Percentiles rank a stretch among this genome's conserved stretches.
phyloP scores from a whole-genome alignment of 345 rosid species.

The Lepidium africanum region DNA sequence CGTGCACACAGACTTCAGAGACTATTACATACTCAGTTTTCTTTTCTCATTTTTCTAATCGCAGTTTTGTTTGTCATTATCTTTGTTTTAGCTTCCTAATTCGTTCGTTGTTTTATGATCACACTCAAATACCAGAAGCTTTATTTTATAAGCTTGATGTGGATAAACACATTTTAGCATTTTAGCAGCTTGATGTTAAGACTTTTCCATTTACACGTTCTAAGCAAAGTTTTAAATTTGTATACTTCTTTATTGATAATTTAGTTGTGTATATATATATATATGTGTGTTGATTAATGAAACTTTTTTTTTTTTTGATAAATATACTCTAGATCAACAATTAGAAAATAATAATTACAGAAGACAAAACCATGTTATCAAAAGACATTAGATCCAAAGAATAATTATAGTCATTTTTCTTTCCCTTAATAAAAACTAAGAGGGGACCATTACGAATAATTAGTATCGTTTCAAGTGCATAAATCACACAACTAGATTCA shows the following conservation, averaged over 20 bases:
- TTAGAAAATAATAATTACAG: no score
- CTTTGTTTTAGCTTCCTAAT: background rate
- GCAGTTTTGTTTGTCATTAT: conserved; percentile 4
- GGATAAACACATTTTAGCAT: background rate
- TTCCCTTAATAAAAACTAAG: background rate
- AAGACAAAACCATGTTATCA: background rate
- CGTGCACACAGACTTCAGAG: conserved; percentile 13
- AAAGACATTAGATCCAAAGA: background rate
- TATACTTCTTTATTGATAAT: no score
- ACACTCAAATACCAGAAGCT: background rate
- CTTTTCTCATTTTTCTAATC: background rate
- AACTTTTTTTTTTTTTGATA: background rate
- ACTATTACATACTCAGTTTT: conserved; percentile 7
- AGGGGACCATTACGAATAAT: conserved; percentile 22
- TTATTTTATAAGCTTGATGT: background rate
- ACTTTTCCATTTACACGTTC: no score
- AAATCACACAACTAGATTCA: background rate
- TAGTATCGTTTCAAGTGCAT: background rate
- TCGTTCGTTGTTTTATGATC: background rate
- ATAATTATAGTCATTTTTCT: background rate
- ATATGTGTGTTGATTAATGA: background rate
- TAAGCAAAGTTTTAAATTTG: no score
- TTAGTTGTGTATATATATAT: no score
- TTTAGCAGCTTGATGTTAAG: no score
- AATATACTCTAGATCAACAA: background rate